Percentiles rank a stretch among this genome's conserved stretches.
Evolutionary conservation across 306 rosid genomes (phyloP).

Genomic region (Cicer pinnatifidum): DNA sequence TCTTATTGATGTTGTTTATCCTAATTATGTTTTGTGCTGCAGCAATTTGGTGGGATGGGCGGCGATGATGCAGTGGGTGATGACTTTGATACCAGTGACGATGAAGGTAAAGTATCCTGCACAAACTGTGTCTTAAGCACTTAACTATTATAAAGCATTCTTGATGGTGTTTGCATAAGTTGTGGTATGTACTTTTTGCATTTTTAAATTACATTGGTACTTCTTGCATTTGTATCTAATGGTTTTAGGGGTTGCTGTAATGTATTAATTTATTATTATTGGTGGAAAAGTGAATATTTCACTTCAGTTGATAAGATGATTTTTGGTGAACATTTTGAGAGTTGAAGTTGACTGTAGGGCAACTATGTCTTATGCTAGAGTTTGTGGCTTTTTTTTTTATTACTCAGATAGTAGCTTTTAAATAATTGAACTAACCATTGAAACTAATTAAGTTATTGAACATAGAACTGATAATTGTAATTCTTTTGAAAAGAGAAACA

Average conservation of each 20-base stretch:
- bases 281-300: neutral
- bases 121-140: neutral
- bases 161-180: neutral
- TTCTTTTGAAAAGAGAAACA: neutral
- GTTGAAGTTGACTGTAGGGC: neutral
- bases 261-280: neutral
- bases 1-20: neutral
- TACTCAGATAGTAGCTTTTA: neutral
- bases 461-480: neutral
- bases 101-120: conserved; percentile 56
- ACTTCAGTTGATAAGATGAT: neutral
- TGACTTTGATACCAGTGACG: conserved; percentile 66
- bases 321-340: neutral
- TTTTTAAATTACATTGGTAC: neutral
- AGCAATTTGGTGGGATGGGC: conserved; percentile 80
- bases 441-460: neutral
- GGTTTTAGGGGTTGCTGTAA: neutral
- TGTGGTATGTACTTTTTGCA: neutral
- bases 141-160: neutral
- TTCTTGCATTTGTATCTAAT: neutral
- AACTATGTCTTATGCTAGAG: neutral
- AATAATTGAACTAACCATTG: neutral
- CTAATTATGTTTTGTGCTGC: conserved; percentile 37
- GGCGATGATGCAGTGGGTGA: conserved; percentile 55
- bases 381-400: conserved; percentile 5